Base-by-base conservation (phyloP, 2,329 filamentous ascomycete species). In the Paecilomyces fulvus region DNA sequence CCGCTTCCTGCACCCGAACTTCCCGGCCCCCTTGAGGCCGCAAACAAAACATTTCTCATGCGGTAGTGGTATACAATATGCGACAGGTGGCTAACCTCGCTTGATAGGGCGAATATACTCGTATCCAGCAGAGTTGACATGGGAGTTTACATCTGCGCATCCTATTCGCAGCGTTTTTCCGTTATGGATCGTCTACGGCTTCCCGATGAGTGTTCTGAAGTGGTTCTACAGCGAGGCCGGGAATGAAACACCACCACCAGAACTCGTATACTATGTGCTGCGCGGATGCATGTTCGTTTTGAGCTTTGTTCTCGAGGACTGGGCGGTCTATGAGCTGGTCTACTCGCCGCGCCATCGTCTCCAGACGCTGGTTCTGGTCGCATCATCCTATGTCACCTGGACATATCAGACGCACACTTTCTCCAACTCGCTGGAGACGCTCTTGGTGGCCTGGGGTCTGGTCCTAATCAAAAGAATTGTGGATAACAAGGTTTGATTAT, bases 391-490 rank as follows among this genome's bases (percentile, higher is more conserved):
- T 75, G 92, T 96, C 64, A 99, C 94, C 51, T 99, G 94, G 92
- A 96, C 92, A 49, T 96, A 92, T 75, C 94, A 99, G 75, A 94
- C 90, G 17, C 94, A 99, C 74, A 97, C 94, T 11, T 97, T 99
- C 73, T 97, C 92, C 60, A 99, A 99, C 75, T 95, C 92, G 59
- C 83, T 97, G 63, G 94, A 99, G 77, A 97, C 94, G 2, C 78
- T 99, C 64, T 82, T 92, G 53, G 91, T 99, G 53, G 83, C 90
- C 55, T 99, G 94, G 94, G 92, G 89, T 67, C 76, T 99, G 72
- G 92, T 97, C 51, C 76, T 99, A 71, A 92, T 96, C 59, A 85
- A 89, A 72, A 86, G 92, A 69, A 94, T 97, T 63, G 79, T 88
- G 50, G 85, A 87, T 62, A 84, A 87, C 66, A 88, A 87, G 76